Evolutionary conservation across 2,329 filamentous ascomycete genomes (phyloP), one percentile per base, ranked within the genome.

Genomic region (Colletotrichum plurivorum): DNA sequence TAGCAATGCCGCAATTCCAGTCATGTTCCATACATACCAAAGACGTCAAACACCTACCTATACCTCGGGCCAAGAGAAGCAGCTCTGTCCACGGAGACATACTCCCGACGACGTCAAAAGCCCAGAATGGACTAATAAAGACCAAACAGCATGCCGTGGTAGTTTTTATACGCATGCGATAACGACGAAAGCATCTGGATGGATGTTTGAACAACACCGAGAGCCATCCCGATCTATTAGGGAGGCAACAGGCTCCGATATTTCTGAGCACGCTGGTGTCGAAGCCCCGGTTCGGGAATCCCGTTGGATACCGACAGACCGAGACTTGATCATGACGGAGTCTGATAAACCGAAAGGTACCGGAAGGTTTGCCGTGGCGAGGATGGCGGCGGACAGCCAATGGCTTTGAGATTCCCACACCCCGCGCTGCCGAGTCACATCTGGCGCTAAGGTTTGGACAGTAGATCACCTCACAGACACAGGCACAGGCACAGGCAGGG

Each of bases 251-350:
- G 48, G 49, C 36, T 16, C 16, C 41, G 31, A 46, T 10, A 8
- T 25, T 4, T 36, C 18, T 20, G 27, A 62, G 31, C n/a, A 9
- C 48, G 10, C 25, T 31, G n/a, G 9, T 18, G 22, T 20, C n/a
- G 64, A 25, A 51, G 25, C 18, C 46, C 25, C 20, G 63, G 16
- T 27, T 58, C 48, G 48, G 53, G 18, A 13, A 39, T 36, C 31
- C 31, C 31, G 31, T 36, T 36, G 31, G 31, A 36, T 12, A 10
- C 31, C 8, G 31, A 10, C 31, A 36, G 31, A 10, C 31, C 10
- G 31, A 10, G 31, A 36, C 10, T 36, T 36, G 31, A 36, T 36
- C 2, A 36, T 36, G 31, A 12, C 10, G 31, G 31, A 36, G 31
- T 10, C 31, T 36, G 31, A 4, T 36, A 9, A 10, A 10, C 31